Evolutionary conservation across 1,139 yeast species (phyloP).

Genomic region (Zygosaccharomyces pseudobailii): DNA sequence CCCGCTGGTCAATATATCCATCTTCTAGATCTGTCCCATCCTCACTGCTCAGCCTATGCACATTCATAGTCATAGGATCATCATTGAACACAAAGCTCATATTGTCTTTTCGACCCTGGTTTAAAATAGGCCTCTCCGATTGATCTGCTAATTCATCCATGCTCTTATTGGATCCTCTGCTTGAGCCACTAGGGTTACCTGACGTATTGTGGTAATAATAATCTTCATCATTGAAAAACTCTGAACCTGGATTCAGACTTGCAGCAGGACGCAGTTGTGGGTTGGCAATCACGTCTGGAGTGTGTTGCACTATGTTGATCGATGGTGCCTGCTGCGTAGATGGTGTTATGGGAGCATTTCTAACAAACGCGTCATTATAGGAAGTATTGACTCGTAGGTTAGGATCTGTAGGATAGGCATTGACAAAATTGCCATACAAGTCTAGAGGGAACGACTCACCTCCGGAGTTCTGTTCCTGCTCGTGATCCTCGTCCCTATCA

Average conservation of each 20-base stretch:
- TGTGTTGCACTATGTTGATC: slow-evolving; percentile 12
- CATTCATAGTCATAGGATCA: slow-evolving; percentile 11
- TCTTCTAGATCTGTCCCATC: slow-evolving; percentile 24
- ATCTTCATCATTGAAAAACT: slow-evolving; percentile 13
- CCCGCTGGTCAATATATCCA: slow-evolving; percentile 31
- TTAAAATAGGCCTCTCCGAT: slow-evolving; percentile 21
- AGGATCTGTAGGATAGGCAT: slow-evolving; percentile 13
- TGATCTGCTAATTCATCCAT: slow-evolving; percentile 15
- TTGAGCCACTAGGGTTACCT: slow-evolving; percentile 8
- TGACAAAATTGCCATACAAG: slow-evolving; percentile 15
- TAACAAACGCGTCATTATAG: slow-evolving; percentile 20
- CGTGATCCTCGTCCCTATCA: background rate
- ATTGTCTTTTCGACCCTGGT: slow-evolving; percentile 5
- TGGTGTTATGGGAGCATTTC: slow-evolving; percentile 8
- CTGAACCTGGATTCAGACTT: background rate
- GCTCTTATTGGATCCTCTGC: slow-evolving; percentile 11
- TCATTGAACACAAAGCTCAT: slow-evolving; percentile 6
- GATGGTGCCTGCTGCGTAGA: slow-evolving; percentile 10
- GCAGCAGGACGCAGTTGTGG: slow-evolving; percentile 5
- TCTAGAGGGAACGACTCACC: slow-evolving; percentile 5
- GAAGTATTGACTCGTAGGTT: slow-evolving; percentile 15
- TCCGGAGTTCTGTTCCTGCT: background rate
- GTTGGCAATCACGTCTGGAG: slow-evolving; percentile 13
- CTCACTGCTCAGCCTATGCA: slow-evolving; percentile 11
- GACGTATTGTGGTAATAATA: slow-evolving; percentile 10